phyloP scores from a whole-genome alignment of 306 rosid genomes.

The Dicorynia guianensis region DNA sequence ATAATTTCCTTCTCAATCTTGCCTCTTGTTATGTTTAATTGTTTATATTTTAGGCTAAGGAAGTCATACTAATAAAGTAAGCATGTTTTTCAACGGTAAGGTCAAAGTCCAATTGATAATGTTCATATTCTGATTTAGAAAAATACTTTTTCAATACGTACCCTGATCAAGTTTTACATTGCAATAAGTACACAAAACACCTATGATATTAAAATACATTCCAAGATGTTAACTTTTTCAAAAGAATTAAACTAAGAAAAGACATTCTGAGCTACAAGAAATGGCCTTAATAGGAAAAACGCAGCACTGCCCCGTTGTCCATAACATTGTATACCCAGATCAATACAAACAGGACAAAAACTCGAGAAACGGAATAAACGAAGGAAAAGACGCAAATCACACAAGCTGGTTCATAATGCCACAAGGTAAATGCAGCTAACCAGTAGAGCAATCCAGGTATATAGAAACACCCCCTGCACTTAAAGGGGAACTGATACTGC shows the following conservation, averaged over 20 bases:
- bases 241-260: not conserved
- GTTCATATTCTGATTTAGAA: not conserved
- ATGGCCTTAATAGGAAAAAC: not conserved
- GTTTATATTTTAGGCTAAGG: not conserved
- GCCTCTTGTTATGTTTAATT: not conserved
- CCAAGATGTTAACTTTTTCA: not conserved
- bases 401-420: not conserved
- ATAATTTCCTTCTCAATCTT: conserved; percentile 16
- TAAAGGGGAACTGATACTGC: not conserved
- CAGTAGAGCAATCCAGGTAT: not conserved
- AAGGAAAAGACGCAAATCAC: not conserved
- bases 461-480: not conserved
- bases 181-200: conserved; percentile 2
- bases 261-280: not conserved
- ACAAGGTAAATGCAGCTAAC: not conserved
- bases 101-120: not conserved
- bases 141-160: not conserved
- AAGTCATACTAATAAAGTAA: not conserved
- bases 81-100: not conserved
- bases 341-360: not conserved
- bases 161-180: not conserved
- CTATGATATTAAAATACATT: not conserved
- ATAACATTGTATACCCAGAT: not conserved
- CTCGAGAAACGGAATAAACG: not conserved
- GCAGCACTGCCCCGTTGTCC: not conserved